Conservation (phyloP, 257 asterid genomes). For the Fraxinus cuspidata region DNA sequence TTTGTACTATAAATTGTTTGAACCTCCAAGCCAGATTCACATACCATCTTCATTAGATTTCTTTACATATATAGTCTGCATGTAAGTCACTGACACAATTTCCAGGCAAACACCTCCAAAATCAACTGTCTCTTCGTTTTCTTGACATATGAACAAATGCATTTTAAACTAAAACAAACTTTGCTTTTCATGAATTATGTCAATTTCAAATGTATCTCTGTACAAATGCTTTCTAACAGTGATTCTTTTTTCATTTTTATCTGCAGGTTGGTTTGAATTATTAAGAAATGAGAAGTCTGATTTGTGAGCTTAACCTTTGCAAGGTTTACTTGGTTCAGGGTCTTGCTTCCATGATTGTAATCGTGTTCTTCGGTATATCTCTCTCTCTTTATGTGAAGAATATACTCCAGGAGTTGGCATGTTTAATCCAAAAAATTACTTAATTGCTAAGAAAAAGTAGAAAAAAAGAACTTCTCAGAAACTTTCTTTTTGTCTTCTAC, state of each 20-base stretch:
- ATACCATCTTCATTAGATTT: conserved; percentile 8
- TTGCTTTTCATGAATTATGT: not conserved
- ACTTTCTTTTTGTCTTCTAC: not conserved
- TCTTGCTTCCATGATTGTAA: conserved; percentile 19
- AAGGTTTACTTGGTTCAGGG: conserved; percentile 15
- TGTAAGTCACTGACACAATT: not conserved
- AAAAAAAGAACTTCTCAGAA: no score
- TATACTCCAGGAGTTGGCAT: not conserved
- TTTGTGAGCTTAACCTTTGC: conserved; percentile 11
- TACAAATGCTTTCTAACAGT: not conserved
- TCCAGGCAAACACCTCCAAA: conserved; percentile 10
- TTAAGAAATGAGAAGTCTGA: conserved; percentile 7
- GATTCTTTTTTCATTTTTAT: not conserved
- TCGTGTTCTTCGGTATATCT: conserved; percentile 31
- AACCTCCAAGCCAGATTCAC: conserved; percentile 5
- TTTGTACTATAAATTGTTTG: conserved; percentile 21
- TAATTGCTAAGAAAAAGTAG: no score
- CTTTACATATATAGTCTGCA: conserved; percentile 5
- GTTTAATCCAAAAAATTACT: no score
- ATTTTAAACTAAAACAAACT: not conserved
- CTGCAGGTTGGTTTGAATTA: conserved; percentile 19
- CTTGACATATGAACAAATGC: not conserved
- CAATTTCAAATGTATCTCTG: not conserved
- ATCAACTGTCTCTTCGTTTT: not conserved
- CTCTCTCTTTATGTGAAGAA: not conserved